phyloP scores from a whole-genome alignment of 768 basidiomycete genomes.

The Calvatia gigantea region DNA sequence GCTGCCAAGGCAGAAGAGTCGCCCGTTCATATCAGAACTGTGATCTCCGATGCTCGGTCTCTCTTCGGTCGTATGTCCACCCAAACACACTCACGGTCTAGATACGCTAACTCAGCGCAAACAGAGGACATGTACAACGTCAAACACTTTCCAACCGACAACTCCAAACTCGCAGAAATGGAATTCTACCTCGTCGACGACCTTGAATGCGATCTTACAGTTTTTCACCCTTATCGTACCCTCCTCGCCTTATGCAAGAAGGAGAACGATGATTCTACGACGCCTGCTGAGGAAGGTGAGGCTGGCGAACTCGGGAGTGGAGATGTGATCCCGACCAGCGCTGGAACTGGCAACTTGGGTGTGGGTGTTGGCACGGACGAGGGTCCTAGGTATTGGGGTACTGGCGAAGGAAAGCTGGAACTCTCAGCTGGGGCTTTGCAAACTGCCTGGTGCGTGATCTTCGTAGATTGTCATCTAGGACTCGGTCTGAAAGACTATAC shows the following conservation, averaged over 20 bases:
- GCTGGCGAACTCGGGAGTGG: constrained; percentile 41
- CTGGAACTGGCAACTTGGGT: constrained; percentile 24
- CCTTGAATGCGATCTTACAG: constrained; percentile 88
- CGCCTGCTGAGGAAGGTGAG: constrained; percentile 43
- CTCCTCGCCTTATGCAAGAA: constrained; percentile 74
- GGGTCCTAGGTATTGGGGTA: constrained; percentile 74
- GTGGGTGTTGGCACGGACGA: constrained; percentile 43
- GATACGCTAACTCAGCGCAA: neutral
- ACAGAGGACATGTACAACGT: constrained; percentile 65
- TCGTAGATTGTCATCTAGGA: too few relatives aligned
- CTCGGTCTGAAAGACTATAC: too few relatives aligned
- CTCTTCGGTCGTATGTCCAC: constrained; percentile 64
- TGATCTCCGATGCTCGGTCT: constrained; percentile 77
- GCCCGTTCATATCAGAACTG: constrained; percentile 90
- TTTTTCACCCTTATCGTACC: constrained; percentile 95
- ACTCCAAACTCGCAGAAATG: constrained; percentile 95
- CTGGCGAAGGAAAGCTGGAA: constrained; percentile 74
- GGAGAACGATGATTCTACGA: constrained; percentile 31
- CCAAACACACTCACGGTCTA: neutral
- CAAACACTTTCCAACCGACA: constrained; percentile 82
- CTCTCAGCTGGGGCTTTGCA: constrained; percentile 77
- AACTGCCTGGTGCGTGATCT: constrained; percentile 74
- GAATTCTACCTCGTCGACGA: constrained; percentile 98
- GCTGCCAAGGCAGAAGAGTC: constrained; percentile 98
- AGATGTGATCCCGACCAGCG: neutral